These are phyloP conservation scores for Persicaria maculosa DNA, from an alignment of 148 eudicot genomes.

Conservation along the genomic window DNA sequence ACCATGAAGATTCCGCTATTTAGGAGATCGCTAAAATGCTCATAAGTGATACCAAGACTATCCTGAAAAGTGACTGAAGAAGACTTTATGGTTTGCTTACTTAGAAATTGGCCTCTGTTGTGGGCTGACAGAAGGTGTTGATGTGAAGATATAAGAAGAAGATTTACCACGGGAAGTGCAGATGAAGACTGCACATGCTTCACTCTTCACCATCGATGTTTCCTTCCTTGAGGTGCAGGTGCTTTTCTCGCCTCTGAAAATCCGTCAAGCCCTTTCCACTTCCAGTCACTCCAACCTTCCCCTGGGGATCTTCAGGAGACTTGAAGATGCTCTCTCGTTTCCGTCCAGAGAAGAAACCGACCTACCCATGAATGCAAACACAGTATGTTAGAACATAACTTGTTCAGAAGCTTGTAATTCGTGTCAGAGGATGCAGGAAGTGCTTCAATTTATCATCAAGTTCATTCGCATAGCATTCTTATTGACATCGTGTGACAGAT, in stretches of 20 bases:
- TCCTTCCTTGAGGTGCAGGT: slow-evolving; percentile 85
- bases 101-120: not conserved
- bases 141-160: not conserved
- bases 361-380: slow-evolving; percentile 25
- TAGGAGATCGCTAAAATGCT: not conserved
- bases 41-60: not conserved
- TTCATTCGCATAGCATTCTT: too few species aligned
- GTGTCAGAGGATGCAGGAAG: not conserved
- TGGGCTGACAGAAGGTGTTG: not conserved
- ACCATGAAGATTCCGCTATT: not conserved
- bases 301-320: slow-evolving; percentile 92
- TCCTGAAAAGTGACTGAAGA: not conserved
- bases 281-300: slow-evolving; percentile 97
- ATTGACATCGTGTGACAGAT: too few species aligned
- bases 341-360: slow-evolving; percentile 94
- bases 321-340: slow-evolving; percentile 94
- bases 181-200: not conserved
- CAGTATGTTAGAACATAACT: not conserved
- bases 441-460: too few species aligned
- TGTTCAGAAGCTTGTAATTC: not conserved
- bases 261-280: slow-evolving; percentile 98
- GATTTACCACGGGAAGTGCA: slow-evolving; percentile 1
- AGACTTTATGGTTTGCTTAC: not conserved
- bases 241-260: slow-evolving; percentile 90
- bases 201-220: slow-evolving; percentile 62